Evolutionary conservation across 345 rosid genomes (phyloP), one percentile per base, ranked within the genome.

Genomic region (Bruguiera parviflora): DNA sequence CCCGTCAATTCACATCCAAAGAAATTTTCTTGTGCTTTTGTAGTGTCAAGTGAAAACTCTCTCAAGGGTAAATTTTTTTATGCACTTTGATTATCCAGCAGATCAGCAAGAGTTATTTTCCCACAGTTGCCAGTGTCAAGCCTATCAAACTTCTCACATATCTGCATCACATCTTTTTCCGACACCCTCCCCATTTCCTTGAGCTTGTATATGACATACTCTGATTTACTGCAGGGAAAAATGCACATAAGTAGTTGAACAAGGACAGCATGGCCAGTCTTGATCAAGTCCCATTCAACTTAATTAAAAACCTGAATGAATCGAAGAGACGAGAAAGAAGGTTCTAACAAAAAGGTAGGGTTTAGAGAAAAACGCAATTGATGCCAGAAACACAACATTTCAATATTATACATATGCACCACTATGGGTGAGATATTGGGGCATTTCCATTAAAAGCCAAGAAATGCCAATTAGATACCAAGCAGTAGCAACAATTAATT

Each of bases 171-270:
- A 75, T 92, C 98, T 52, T 83, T 87, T 53, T 87, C 88, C 3
- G 91, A 72, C 62, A 90, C 77, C 79, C 84, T 86, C 27, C 78
- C 87, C 92, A 90, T 87, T 79, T 86, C 89, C 81, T 82, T 88
- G 56, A 90, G 87, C 84, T 87, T 87, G 90, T 88, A 90, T 79
- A 93, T 80, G 16, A 84, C 89, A 70, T 75, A 93, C 75, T 91
- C 97, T 15, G 90, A 81, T 79, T 85, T 86, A 71, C 96, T 88
- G 82, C 76, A 51, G 70, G 46, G 57, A 20, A 0, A 46, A 68
- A 39, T 53, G 60, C 39, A 61, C 11, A 63, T 31, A 32, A 47
- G 8, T 24, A 27, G 55, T 24, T n/a, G 18, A 75, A 63, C 24
- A 49, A 60, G 28, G 59, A 70, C 33, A 46, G 24, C 22, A 39